Percentiles rank a stretch among this genome's conserved stretches.
phyloP scores from a whole-genome alignment of 306 rosid genomes.

The Medicago truncatula region DNA sequence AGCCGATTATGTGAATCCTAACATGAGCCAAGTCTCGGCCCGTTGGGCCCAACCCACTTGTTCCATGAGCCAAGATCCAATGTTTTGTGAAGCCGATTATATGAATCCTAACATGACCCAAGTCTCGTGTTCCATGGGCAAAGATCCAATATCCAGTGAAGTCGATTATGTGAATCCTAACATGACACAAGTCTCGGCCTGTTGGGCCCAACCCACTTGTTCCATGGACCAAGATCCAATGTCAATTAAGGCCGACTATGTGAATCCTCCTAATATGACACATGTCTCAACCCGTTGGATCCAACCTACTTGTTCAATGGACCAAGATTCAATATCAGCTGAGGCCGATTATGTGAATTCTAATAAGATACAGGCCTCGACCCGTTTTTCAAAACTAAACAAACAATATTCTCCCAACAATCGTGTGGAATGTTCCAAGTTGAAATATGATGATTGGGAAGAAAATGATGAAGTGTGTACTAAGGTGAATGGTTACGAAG shows the following conservation, averaged over 20 bases:
- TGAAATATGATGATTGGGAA: background rate
- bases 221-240: background rate
- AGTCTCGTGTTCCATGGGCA: background rate
- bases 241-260: background rate
- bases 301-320: too few relatives aligned
- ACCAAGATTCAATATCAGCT: too few relatives aligned
- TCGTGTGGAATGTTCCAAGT: background rate
- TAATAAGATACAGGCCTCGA: background rate
- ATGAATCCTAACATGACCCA: background rate
- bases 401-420: slow-evolving; percentile 10
- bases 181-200: background rate
- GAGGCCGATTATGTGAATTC: too few relatives aligned
- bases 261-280: background rate
- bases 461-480: background rate
- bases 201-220: background rate
- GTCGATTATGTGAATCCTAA: background rate
- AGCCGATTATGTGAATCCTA: background rate
- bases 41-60: background rate
- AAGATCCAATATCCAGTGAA: background rate
- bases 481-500: slow-evolving; percentile 19
- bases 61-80: background rate
- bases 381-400: slow-evolving; percentile 2
- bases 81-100: background rate
- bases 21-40: background rate
- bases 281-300: too few relatives aligned